Conservation (phyloP, 73 alveolate species). For the Symbiodinium pilosum region DNA sequence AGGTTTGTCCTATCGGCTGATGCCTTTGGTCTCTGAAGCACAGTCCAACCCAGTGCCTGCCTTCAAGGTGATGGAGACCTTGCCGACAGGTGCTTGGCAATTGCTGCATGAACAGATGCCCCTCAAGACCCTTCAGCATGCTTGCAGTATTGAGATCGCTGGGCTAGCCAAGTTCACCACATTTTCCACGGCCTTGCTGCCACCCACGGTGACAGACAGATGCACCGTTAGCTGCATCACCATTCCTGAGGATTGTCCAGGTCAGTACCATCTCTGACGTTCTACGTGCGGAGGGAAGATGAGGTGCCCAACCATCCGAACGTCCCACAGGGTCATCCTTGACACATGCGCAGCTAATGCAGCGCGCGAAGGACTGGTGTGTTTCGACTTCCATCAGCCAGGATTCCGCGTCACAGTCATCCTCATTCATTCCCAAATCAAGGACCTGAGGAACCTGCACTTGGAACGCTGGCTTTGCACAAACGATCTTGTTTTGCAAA, state of each 20-base stretch:
- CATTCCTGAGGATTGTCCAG: constrained; percentile 15
- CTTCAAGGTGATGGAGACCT: constrained; percentile 90
- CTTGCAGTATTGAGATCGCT: not conserved
- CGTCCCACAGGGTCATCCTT: constrained; percentile 95
- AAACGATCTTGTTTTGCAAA: too few relatives aligned
- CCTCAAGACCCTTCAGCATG: not conserved
- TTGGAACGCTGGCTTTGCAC: not conserved
- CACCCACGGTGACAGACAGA: constrained; percentile 62
- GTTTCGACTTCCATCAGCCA: not conserved
- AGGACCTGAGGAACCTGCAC: constrained; percentile 78
- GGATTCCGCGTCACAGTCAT: constrained; percentile 72
- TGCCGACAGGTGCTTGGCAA: not conserved
- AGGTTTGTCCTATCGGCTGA: not conserved
- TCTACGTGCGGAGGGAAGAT: too few relatives aligned
- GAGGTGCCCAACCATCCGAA: constrained; percentile 23
- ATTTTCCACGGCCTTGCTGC: constrained; percentile 53
- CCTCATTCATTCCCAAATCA: constrained; percentile 91
- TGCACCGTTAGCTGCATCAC: constrained; percentile 90
- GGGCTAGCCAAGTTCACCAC: not conserved
- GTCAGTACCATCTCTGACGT: too few relatives aligned
- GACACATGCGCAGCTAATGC: not conserved
- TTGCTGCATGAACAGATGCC: not conserved
- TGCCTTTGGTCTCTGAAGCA: not conserved
- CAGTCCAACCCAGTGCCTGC: not conserved
- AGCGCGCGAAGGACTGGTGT: not conserved